A percentile compares a stretch with the other conserved stretches of the same genome.
These are phyloP conservation scores for Combretum micranthum DNA, from an alignment of 345 rosid genomes.

Conservation along the genomic window DNA sequence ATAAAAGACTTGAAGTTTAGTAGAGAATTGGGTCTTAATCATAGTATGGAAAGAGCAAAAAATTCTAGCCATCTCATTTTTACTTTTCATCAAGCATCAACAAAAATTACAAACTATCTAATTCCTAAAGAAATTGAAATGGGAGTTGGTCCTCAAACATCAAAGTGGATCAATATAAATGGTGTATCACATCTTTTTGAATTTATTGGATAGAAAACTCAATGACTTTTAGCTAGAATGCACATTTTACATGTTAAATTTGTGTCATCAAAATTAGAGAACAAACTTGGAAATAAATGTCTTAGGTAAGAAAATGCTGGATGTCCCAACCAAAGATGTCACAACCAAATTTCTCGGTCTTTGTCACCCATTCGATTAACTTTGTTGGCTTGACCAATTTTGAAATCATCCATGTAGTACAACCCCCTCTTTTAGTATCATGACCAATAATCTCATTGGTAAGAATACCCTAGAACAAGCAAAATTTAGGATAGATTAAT, in stretches of 20 bases:
- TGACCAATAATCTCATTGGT: conserved; percentile 8
- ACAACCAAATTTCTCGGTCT: conserved; percentile 7
- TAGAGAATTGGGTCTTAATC: conserved; percentile 1
- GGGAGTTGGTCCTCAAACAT: background rate
- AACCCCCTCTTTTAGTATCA: background rate
- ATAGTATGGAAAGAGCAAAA: background rate
- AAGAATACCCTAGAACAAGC: too few species aligned
- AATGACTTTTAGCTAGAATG: conserved; percentile 12
- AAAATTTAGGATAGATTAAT: too few species aligned
- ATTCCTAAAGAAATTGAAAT: background rate
- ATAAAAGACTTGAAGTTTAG: background rate
- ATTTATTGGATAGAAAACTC: conserved; percentile 4
- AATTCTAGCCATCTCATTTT: background rate
- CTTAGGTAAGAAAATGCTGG: conserved; percentile 7
- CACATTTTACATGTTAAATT: conserved; percentile 7
- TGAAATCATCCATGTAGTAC: conserved; percentile 7
- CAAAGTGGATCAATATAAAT: too few species aligned
- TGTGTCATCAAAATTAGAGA: background rate
- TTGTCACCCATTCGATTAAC: background rate
- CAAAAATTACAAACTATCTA: conserved; percentile 3
- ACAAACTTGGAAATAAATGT: conserved; percentile 4
- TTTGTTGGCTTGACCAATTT: background rate
- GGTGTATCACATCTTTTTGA: too few species aligned
- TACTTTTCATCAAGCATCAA: conserved; percentile 3
- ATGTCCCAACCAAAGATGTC: conserved; percentile 10